A percentile compares a stretch with the other conserved stretches of the same genome.
These are phyloP conservation scores for Debaryomyces fabryi DNA, from an alignment of 1,139 yeast species.

Conservation along the genomic window DNA sequence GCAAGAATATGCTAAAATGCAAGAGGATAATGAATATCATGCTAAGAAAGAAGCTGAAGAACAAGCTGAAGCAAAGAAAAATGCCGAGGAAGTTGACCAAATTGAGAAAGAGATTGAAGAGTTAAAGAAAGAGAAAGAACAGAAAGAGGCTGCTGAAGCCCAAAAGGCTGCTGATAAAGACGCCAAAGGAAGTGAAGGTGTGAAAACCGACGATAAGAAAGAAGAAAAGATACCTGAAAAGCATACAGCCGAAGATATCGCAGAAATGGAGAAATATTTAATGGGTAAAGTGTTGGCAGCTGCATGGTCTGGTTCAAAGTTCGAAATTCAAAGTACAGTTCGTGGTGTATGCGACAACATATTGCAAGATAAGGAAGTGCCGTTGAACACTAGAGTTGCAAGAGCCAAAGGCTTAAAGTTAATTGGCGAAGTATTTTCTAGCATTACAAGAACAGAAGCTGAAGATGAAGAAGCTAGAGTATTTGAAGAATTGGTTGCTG, in stretches of 20 bases:
- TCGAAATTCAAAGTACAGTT: conserved; percentile 86
- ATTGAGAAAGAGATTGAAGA: conserved; percentile 26
- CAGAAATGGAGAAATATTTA: conserved; percentile 81
- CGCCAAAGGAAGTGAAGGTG: conserved; percentile 4
- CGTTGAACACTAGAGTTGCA: conserved; percentile 58
- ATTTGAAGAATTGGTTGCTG: conserved; percentile 90
- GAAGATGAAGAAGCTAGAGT: conserved; percentile 92
- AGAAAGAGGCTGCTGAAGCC: conserved; percentile 8
- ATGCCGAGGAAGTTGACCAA: conserved; percentile 20
- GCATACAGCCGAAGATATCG: conserved; percentile 80
- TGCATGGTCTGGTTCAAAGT: conserved; percentile 93
- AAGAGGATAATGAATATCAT: conserved; percentile 59
- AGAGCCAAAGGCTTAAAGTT: conserved; percentile 79
- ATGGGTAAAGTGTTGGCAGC: conserved; percentile 93
- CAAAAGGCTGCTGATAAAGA: conserved; percentile 2
- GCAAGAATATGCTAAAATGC: conserved; percentile 77
- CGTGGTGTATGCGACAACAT: conserved; percentile 84
- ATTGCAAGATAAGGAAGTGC: conserved; percentile 63
- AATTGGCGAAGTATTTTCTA: conserved; percentile 73
- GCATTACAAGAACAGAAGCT: conserved; percentile 70
- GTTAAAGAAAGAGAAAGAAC: conserved; percentile 17
- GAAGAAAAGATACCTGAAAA: conserved; percentile 38
- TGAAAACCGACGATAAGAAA: conserved; percentile 16
- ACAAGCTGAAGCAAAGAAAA: conserved; percentile 26
- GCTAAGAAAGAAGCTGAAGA: conserved; percentile 43